A percentile compares a stretch with the other conserved stretches of the same genome.
phyloP scores from a whole-genome alignment of 306 rosid species.

The peach (Prunus persica) region Prunus_persica_NCBIv2 NC_034013.1:9941501-9942000 shows the following conservation, averaged over 20 bases:
- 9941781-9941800: slow-evolving; percentile 35
- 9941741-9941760: slow-evolving; percentile 9
- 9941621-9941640: slow-evolving; percentile 36
- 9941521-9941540: slow-evolving; percentile 19
- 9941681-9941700: background rate
- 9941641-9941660: slow-evolving; percentile 17
- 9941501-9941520: slow-evolving; percentile 35
- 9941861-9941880: background rate
- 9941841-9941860: slow-evolving; percentile 24
- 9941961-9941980: background rate
- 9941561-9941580: slow-evolving; percentile 29
- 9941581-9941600: slow-evolving; percentile 45
- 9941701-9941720: background rate
- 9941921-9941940: background rate
- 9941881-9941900: background rate
- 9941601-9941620: slow-evolving; percentile 29
- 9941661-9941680: background rate
- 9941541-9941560: background rate
- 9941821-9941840: slow-evolving; percentile 34
- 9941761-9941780: slow-evolving; percentile 33
- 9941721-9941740: background rate
- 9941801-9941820: slow-evolving; percentile 37
- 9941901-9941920: background rate
- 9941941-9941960: too few species aligned
- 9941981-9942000: background rate